phyloP scores from a whole-genome alignment of 345 rosid species.

The Luvunga scandens region DNA sequence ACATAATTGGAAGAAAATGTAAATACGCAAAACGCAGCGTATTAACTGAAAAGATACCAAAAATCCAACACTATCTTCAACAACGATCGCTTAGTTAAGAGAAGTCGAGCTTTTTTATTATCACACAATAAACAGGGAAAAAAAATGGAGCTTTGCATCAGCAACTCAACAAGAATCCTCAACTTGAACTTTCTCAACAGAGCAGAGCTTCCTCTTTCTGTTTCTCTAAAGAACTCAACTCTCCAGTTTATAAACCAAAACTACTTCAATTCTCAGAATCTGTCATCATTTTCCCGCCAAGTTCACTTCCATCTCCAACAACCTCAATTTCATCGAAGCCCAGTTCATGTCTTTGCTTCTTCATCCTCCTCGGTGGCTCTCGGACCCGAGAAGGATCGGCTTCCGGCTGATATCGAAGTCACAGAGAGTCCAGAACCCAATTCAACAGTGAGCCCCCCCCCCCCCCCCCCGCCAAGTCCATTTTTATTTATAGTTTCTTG shows the following conservation, averaged over 20 bases:
- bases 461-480: not conserved
- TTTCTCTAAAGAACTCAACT: conserved; percentile 24
- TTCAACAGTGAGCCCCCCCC: conserved; percentile 52
- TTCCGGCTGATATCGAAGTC: conserved; percentile 67
- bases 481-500: not conserved
- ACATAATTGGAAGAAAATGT: not conserved
- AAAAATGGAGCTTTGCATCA: conserved; percentile 67
- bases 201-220: conserved; percentile 6
- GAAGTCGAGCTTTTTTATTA: not conserved
- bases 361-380: conserved; percentile 38
- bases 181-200: conserved; percentile 14
- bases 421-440: conserved; percentile 58
- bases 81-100: conserved; percentile 2
- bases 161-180: conserved; percentile 32
- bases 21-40: conserved; percentile 11
- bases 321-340: conserved; percentile 10
- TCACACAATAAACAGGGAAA: not conserved
- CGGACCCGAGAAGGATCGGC: conserved; percentile 46
- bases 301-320: conserved; percentile 21
- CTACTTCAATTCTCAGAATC: conserved; percentile 23
- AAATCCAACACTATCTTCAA: conserved; percentile 19
- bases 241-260: conserved; percentile 26
- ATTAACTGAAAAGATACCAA: not conserved
- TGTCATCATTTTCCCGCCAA: conserved; percentile 38
- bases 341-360: conserved; percentile 18